These are phyloP conservation scores for Wickerhamomyces sp. DNA, from an alignment of 1,139 yeast species.

Conservation along the genomic window DNA sequence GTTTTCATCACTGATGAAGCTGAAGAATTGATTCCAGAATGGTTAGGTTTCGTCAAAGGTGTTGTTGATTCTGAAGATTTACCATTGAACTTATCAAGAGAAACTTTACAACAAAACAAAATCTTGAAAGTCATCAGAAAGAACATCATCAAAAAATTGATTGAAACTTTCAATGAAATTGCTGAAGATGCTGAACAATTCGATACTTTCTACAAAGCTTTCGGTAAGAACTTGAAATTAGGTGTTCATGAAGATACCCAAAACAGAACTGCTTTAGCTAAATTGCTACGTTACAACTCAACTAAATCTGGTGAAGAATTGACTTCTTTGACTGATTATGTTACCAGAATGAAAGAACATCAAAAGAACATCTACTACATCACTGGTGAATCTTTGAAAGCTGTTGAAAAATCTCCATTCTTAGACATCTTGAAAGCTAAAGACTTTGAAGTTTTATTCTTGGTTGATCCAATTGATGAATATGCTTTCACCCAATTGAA, in stretches of 20 bases:
- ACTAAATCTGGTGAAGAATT: conserved; percentile 92
- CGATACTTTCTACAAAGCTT: conserved; percentile 97
- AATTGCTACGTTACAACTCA: conserved; percentile 94
- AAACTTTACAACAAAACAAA: conserved; percentile 99
- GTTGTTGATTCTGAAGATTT: conserved; percentile 99
- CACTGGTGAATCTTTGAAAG: conserved; percentile 97
- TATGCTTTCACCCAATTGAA: conserved; percentile 98
- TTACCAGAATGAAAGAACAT: conserved; percentile 99
- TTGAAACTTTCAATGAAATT: conserved; percentile 98
- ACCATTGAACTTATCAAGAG: conserved; percentile 99
- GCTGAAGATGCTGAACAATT: conserved; percentile 99
- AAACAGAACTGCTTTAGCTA: conserved; percentile 93
- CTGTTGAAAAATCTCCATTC: conserved; percentile 99
- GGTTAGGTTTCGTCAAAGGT: conserved; percentile 97
- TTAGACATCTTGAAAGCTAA: conserved; percentile 98
- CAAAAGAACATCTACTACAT: conserved; percentile 99
- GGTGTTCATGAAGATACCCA: conserved; percentile 99
- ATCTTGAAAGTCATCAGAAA: conserved; percentile 98
- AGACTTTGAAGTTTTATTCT: conserved; percentile 95
- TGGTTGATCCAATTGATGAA: conserved; percentile 99
- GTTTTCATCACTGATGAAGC: conserved; percentile 99
- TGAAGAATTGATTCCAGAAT: conserved; percentile 98
- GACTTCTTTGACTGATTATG: conserved; percentile 94
- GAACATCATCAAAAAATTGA: conserved; percentile 97
- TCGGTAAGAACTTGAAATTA: conserved; percentile 96